Conservation (phyloP, 257 asterid genomes). For the Ajuga chamaepitys region DNA sequence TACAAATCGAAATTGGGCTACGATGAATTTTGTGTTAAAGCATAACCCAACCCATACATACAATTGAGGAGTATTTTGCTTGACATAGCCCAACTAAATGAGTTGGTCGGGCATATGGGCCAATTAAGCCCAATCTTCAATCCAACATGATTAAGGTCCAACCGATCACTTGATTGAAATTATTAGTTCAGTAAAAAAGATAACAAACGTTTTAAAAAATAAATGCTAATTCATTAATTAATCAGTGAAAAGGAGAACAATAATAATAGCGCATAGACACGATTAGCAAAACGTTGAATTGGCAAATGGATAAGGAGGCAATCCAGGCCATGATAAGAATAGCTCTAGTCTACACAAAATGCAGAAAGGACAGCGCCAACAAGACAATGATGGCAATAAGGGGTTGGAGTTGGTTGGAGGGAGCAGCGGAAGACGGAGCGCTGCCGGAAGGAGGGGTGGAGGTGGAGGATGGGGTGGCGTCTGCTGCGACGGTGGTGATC, state of each 20-base stretch:
- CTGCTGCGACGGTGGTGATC: constrained; percentile 47
- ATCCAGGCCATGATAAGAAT: not conserved
- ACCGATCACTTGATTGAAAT: no score
- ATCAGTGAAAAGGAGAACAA: not conserved
- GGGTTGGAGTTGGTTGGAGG: not conserved
- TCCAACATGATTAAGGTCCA: no score
- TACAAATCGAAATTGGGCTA: no score
- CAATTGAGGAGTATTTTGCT: no score
- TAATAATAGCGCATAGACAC: not conserved
- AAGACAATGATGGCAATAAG: constrained; percentile 11
- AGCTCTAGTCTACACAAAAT: not conserved
- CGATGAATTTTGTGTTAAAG: no score
- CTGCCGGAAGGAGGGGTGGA: constrained; percentile 18
- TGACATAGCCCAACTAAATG: no score
- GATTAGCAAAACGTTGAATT: constrained; percentile 4
- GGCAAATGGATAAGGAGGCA: not conserved
- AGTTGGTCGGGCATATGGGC: no score
- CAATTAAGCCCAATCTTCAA: no score
- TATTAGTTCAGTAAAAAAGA: no score
- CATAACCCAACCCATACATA: no score
- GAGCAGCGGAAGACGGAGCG: constrained; percentile 6
- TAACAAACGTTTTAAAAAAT: no score
- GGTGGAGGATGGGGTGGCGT: constrained; percentile 25
- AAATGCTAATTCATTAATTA: no score
- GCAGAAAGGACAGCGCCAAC: not conserved